These are phyloP conservation scores for Trichoderma sp. DNA, from an alignment of 2,329 filamentous ascomycete genomes.

Conservation along the genomic window DNA sequence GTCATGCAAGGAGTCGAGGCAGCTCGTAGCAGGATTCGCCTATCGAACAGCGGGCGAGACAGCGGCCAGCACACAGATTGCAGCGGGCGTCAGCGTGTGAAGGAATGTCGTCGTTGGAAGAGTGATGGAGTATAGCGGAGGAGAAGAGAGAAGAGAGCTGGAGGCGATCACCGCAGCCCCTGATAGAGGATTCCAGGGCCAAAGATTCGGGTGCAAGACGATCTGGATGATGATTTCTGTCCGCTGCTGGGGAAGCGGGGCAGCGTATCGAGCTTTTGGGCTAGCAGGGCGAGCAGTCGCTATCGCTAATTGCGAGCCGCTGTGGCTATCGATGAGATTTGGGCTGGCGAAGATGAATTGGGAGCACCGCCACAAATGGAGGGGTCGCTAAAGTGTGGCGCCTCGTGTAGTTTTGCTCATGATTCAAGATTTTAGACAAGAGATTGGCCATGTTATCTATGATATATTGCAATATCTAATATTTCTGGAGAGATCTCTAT, in stretches of 20 bases:
- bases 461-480: background rate
- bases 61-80: background rate
- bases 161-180: slow-evolving; percentile 14
- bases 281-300: background rate
- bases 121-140: background rate
- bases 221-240: slow-evolving; percentile 12
- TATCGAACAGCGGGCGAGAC: background rate
- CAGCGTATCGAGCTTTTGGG: background rate
- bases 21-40: background rate
- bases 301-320: background rate
- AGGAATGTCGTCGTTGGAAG: background rate
- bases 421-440: background rate
- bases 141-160: background rate
- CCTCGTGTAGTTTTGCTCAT: background rate
- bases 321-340: background rate
- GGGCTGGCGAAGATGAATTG: background rate
- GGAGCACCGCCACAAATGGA: slow-evolving; percentile 20
- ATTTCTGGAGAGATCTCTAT: background rate
- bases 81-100: background rate
- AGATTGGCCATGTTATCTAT: background rate
- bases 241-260: slow-evolving; percentile 21
- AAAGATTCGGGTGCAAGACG: background rate
- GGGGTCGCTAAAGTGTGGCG: slow-evolving; percentile 1
- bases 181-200: background rate
- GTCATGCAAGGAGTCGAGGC: background rate